Conservation (phyloP, 192 early-diverging fungal species). For the Backusella luteola region DNA sequence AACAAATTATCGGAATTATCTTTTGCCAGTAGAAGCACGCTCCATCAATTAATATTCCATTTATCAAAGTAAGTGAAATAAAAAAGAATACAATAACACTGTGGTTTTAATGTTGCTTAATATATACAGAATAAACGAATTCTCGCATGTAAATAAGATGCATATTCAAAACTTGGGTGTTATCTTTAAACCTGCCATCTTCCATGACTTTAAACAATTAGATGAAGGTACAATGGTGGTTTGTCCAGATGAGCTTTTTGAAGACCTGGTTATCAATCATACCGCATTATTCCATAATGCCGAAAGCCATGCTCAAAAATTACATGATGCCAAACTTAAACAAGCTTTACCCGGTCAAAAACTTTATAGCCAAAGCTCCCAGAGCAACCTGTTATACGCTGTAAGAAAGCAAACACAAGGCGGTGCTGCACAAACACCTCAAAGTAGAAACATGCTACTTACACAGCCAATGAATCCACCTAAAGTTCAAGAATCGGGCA, state of each 20-base stretch:
- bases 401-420: background rate
- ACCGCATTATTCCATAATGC: background rate
- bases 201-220: slow-evolving; percentile 54
- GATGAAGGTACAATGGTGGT: slow-evolving; percentile 23
- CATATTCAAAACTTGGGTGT: slow-evolving; percentile 57
- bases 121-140: slow-evolving; percentile 41
- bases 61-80: slow-evolving; percentile 45
- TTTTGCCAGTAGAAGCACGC: slow-evolving; percentile 47
- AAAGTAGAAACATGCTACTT: background rate
- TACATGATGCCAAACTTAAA: background rate
- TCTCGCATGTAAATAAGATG: slow-evolving; percentile 66
- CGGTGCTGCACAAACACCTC: background rate
- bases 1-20: slow-evolving; percentile 41
- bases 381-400: slow-evolving; percentile 1
- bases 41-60: slow-evolving; percentile 54
- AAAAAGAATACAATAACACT: background rate
- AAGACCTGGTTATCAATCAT: slow-evolving; percentile 26
- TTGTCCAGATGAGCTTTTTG: slow-evolving; percentile 26
- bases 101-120: background rate
- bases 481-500: background rate
- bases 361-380: slow-evolving; percentile 1
- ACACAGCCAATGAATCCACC: slow-evolving; percentile 6
- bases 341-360: background rate
- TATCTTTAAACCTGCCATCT: slow-evolving; percentile 63
- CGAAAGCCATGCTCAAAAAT: background rate